These are phyloP conservation scores for Hygrophorus pudorinus DNA, from an alignment of 768 basidiomycete species.

Conservation along the genomic window DNA sequence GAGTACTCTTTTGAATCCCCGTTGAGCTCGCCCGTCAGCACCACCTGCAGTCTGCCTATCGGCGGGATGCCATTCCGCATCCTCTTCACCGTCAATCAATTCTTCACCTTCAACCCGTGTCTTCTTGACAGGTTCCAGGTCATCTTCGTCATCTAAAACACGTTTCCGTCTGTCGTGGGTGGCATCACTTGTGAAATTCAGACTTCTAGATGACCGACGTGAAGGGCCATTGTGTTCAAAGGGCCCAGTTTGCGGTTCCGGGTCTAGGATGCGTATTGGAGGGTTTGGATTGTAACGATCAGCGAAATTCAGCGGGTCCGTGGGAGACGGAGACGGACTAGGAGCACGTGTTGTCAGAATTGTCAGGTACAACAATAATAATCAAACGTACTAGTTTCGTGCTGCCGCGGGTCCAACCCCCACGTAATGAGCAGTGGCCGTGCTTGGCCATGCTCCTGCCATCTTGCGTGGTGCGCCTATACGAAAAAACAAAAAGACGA, in stretches of 20 bases:
- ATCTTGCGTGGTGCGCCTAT: background rate
- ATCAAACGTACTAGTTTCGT: background rate
- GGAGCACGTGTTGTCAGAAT: background rate
- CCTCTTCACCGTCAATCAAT: constrained; percentile 38
- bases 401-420: no score
- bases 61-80: constrained; percentile 26
- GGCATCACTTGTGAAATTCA: constrained; percentile 20
- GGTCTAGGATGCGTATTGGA: constrained; percentile 7
- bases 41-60: background rate
- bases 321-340: constrained; percentile 4
- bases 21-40: constrained; percentile 17
- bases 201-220: constrained; percentile 22
- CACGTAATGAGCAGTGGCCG: no score
- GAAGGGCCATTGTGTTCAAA: constrained; percentile 13
- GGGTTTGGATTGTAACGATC: constrained; percentile 29
- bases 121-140: constrained; percentile 38
- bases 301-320: constrained; percentile 20
- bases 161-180: constrained; percentile 26
- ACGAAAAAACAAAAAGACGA: background rate
- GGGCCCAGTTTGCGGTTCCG: constrained; percentile 11
- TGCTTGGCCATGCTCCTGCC: background rate
- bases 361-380: background rate
- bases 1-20: constrained; percentile 42
- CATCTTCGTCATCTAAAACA: constrained; percentile 31
- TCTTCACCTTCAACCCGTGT: constrained; percentile 41